Conservation (phyloP, 2,329 filamentous ascomycete species). For the Chalaropsis ovoidea region DNA sequence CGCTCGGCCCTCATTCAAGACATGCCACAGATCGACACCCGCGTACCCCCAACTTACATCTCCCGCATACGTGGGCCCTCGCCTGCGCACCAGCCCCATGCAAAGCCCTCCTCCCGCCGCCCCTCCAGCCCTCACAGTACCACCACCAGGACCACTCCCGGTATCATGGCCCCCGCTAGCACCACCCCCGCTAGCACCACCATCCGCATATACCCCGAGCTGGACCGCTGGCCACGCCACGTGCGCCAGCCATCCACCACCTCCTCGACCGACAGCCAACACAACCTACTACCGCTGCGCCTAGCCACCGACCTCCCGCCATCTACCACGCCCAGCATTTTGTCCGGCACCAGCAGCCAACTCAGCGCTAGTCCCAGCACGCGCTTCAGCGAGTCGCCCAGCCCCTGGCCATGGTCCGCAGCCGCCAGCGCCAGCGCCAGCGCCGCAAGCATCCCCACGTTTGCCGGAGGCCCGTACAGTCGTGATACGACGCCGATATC, state of each 20-base stretch:
- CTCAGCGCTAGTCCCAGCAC: slow-evolving; percentile 65
- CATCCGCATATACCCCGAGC: slow-evolving; percentile 22
- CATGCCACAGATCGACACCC: slow-evolving; percentile 19
- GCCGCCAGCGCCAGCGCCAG: slow-evolving; percentile 15
- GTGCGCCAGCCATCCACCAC: slow-evolving; percentile 17
- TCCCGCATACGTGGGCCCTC: slow-evolving; percentile 3
- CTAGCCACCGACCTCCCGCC: slow-evolving; percentile 55
- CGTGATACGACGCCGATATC: slow-evolving; percentile 70
- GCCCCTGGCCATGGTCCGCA: slow-evolving; percentile 34
- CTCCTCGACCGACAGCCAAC: slow-evolving; percentile 5
- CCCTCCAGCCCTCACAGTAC: neutral
- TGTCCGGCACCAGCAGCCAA: slow-evolving; percentile 50
- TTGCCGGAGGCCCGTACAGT: slow-evolving; percentile 50
- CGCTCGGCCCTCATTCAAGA: slow-evolving; percentile 14
- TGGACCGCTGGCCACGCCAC: slow-evolving; percentile 23
- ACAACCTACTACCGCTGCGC: slow-evolving; percentile 40
- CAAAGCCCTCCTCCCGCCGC: neutral
- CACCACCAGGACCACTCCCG: too few species aligned
- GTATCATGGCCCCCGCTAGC: too few species aligned
- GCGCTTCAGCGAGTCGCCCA: slow-evolving; percentile 61
- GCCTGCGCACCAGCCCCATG: neutral
- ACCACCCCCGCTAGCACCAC: neutral
- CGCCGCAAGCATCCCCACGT: slow-evolving; percentile 5
- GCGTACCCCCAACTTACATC: slow-evolving; percentile 9
- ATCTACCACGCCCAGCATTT: slow-evolving; percentile 53